Conservation (phyloP, 768 basidiomycete genomes). For the Suillus luteus region DNA sequence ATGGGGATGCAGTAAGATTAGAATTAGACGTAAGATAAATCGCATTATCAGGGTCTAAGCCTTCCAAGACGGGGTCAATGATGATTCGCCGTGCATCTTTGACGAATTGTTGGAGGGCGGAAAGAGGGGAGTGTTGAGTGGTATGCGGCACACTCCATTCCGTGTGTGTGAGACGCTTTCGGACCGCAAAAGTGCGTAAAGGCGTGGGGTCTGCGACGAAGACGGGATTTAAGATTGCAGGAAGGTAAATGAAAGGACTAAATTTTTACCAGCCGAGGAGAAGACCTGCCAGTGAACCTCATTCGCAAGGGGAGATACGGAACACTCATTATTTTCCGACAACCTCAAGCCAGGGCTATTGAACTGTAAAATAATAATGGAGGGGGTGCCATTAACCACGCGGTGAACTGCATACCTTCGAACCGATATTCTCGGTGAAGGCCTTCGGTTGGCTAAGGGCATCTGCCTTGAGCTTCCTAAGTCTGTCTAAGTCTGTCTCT, state of each 20-base stretch:
- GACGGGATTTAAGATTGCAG: conserved; percentile 9
- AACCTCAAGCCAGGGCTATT: conserved; percentile 37
- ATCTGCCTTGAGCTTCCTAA: conserved; percentile 47
- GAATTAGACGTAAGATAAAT: conserved; percentile 30
- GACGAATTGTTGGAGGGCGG: conserved; percentile 60
- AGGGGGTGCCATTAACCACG: conserved; percentile 15
- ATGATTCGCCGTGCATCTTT: conserved; percentile 51
- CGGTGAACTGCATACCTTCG: conserved; percentile 35
- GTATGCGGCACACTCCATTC: conserved; percentile 41
- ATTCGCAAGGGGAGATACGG: conserved; percentile 42
- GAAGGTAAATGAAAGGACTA: background rate
- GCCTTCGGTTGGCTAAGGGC: conserved; percentile 37
- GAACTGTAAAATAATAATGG: conserved; percentile 35
- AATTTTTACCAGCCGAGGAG: conserved; percentile 50
- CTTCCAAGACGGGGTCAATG: conserved; percentile 45
- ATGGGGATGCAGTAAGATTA: conserved; percentile 29
- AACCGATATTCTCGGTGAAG: conserved; percentile 34
- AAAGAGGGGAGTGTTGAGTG: conserved; percentile 47
- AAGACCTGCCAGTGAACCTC: conserved; percentile 67
- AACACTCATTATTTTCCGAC: conserved; percentile 47
- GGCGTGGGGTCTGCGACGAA: conserved; percentile 51
- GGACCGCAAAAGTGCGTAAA: conserved; percentile 48
- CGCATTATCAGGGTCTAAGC: conserved; percentile 21
- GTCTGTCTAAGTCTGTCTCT: conserved; percentile 59
- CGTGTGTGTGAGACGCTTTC: conserved; percentile 38